These are phyloP conservation scores for Botrytis cinerea DNA, from an alignment of 2,329 filamentous ascomycete genomes.

Conservation along the genomic window DNA sequence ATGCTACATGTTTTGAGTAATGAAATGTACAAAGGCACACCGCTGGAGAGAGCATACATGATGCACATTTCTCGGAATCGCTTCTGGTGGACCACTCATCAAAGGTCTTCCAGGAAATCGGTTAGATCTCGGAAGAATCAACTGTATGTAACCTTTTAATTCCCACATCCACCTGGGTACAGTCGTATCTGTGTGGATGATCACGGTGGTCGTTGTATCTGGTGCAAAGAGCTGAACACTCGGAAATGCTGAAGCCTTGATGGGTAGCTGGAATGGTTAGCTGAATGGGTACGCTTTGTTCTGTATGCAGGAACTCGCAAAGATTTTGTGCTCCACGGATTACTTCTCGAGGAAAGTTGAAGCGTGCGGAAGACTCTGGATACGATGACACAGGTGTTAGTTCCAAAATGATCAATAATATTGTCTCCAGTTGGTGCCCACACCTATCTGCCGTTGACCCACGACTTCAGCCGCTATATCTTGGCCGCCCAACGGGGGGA, in stretches of 20 bases:
- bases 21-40: slow-evolving; percentile 18
- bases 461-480: slow-evolving; percentile 18
- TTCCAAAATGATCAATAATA: background rate
- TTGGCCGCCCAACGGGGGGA: background rate
- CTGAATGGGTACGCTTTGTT: slow-evolving; percentile 1
- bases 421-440: slow-evolving; percentile 7
- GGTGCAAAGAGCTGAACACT: slow-evolving; percentile 1
- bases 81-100: slow-evolving; percentile 5
- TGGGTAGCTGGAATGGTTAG: background rate
- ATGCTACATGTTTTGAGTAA: slow-evolving; percentile 5
- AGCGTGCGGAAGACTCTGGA: background rate
- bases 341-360: background rate
- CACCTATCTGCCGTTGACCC: slow-evolving; percentile 10
- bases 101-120: slow-evolving; percentile 15
- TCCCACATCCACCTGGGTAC: background rate
- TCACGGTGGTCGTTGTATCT: background rate
- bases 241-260: slow-evolving; percentile 10
- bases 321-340: background rate
- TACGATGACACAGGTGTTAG: background rate
- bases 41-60: background rate
- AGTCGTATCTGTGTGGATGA: background rate
- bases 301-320: slow-evolving; percentile 21
- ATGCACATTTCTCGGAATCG: slow-evolving; percentile 9
- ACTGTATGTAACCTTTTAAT: background rate
- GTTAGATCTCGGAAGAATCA: slow-evolving; percentile 12